A percentile compares a stretch with the other conserved stretches of the same genome.
These are phyloP conservation scores for Monilinia fructicola DNA, from an alignment of 2,329 filamentous ascomycete species.

Conservation along the genomic window DNA sequence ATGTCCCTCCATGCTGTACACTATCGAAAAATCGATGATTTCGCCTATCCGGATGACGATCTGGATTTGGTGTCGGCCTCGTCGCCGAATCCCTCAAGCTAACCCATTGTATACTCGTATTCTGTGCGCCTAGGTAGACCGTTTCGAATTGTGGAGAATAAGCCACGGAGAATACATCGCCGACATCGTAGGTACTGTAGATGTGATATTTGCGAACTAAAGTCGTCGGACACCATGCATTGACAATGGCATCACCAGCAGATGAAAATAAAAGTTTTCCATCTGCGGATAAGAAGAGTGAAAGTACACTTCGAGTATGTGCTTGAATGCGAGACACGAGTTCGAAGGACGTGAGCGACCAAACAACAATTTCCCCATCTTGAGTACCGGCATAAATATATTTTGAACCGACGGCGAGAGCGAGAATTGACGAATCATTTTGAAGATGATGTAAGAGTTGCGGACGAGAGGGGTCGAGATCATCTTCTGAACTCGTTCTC, in stretches of 20 bases:
- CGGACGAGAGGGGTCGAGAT: constrained; percentile 44
- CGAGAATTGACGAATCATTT: constrained; percentile 77
- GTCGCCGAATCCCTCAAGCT: constrained; percentile 64
- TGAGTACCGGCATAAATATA: constrained; percentile 91
- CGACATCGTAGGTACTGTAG: constrained; percentile 90
- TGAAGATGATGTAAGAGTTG: constrained; percentile 71
- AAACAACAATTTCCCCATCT: constrained; percentile 88
- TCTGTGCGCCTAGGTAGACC: constrained; percentile 89
- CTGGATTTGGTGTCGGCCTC: constrained; percentile 60
- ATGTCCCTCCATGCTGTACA: constrained; percentile 77
- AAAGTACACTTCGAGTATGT: constrained; percentile 88
- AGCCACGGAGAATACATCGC: constrained; percentile 92
- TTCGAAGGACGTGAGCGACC: constrained; percentile 86
- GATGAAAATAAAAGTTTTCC: constrained; percentile 79
- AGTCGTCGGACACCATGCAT: constrained; percentile 81
- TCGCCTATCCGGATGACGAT: constrained; percentile 70
- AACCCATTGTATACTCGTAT: constrained; percentile 94
- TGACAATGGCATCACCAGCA: constrained; percentile 89
- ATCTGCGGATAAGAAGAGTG: constrained; percentile 76
- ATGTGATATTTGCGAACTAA: constrained; percentile 82
- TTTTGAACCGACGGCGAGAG: constrained; percentile 75
- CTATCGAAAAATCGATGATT: constrained; percentile 94
- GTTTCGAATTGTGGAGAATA: constrained; percentile 79
- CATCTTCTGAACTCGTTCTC: constrained; percentile 27
- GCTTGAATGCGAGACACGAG: constrained; percentile 76